Percentiles rank a stretch among this genome's conserved stretches.
phyloP scores from a whole-genome alignment of 2,329 filamentous ascomycete genomes.

The Scolecobasidium constrictum region DNA sequence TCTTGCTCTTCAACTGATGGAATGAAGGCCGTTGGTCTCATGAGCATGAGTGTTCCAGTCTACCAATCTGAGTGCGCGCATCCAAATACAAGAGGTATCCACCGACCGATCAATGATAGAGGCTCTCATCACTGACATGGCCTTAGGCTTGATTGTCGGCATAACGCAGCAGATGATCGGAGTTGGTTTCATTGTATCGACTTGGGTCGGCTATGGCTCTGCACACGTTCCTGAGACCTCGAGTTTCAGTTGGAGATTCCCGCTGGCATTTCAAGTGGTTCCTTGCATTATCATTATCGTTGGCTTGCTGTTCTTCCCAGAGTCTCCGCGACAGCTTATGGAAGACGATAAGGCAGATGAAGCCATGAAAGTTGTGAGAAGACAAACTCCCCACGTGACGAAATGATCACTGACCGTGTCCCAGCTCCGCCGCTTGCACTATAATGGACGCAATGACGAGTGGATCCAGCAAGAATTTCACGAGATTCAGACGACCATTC shows the following conservation, averaged over 20 bases:
- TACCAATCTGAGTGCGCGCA: conserved; percentile 55
- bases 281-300: conserved; percentile 32
- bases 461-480: conserved; percentile 48
- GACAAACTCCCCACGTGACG: too few species aligned
- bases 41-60: conserved; percentile 51
- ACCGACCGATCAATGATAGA: too few species aligned
- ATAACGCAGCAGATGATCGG: conserved; percentile 48
- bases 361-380: conserved; percentile 19
- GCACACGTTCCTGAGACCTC: background rate
- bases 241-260: conserved; percentile 19
- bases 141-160: conserved; percentile 41
- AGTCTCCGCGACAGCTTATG: conserved; percentile 22
- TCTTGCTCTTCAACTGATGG: too few species aligned
- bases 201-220: conserved; percentile 11
- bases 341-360: conserved; percentile 5
- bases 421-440: conserved; percentile 40
- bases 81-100: conserved; percentile 43
- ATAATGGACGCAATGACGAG: conserved; percentile 43
- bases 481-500: conserved; percentile 51
- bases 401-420: conserved; percentile 1
- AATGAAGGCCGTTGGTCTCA: conserved; percentile 48
- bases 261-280: conserved; percentile 35
- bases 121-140: too few species aligned
- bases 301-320: conserved; percentile 32
- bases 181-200: conserved; percentile 43